These are phyloP conservation scores for Phialocephala subalpina DNA, from an alignment of 2,329 filamentous ascomycete species.

Conservation along the genomic window DNA sequence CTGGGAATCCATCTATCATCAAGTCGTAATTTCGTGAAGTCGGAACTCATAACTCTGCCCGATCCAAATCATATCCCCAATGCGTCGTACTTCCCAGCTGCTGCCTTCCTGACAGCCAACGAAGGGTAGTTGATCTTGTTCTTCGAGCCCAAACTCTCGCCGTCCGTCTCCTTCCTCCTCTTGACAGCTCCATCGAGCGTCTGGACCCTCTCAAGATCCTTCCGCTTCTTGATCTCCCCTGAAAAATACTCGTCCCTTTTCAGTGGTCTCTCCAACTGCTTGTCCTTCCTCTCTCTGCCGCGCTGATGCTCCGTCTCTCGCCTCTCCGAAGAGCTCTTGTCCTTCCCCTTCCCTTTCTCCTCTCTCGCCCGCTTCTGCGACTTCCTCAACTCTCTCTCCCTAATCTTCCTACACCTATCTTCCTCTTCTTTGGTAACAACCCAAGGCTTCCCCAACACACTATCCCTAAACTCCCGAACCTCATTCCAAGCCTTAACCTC, in stretches of 20 bases:
- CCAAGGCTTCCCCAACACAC: slow-evolving; percentile 51
- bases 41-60: not conserved
- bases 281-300: slow-evolving; percentile 12
- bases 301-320: slow-evolving; percentile 13
- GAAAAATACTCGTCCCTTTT: not conserved
- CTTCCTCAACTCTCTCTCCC: not conserved
- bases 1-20: not conserved
- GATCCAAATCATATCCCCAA: slow-evolving; percentile 31
- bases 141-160: slow-evolving; percentile 12
- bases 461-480: slow-evolving; percentile 55
- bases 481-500: slow-evolving; percentile 69
- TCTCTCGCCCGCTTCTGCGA: slow-evolving; percentile 35
- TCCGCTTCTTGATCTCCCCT: slow-evolving; percentile 10
- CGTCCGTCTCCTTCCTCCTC: slow-evolving; percentile 20
- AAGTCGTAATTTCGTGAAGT: slow-evolving; percentile 16
- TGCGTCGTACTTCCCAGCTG: slow-evolving; percentile 38
- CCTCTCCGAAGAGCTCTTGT: not conserved
- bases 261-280: not conserved
- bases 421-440: slow-evolving; percentile 20
- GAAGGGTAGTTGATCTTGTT: slow-evolving; percentile 31
- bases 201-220: slow-evolving; percentile 14
- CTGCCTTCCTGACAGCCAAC: slow-evolving; percentile 30
- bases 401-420: slow-evolving; percentile 1
- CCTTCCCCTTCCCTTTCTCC: slow-evolving; percentile 18
- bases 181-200: slow-evolving; percentile 9